A percentile compares a stretch with the other conserved stretches of the same genome.
Evolutionary conservation across 345 rosid genomes (phyloP).

Genomic region (Dovyalis caffra): DNA sequence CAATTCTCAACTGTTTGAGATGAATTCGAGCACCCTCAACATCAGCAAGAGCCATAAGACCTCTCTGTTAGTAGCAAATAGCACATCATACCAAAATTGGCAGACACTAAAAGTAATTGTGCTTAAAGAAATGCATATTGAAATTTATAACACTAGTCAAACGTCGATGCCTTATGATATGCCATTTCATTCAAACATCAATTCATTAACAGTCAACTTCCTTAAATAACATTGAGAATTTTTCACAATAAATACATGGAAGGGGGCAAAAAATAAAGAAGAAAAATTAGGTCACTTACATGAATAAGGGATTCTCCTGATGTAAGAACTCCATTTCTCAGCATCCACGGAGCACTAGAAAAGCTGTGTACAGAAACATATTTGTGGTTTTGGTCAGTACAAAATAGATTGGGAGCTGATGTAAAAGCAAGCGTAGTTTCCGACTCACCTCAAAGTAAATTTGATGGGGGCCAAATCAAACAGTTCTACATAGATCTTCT

Average conservation of each 20-base stretch:
- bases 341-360: conserved; percentile 94
- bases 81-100: background rate
- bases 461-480: conserved; percentile 73
- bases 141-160: background rate
- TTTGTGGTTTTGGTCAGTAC: conserved; percentile 20
- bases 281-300: conserved; percentile 46
- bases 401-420: background rate
- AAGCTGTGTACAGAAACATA: conserved; percentile 54
- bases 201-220: background rate
- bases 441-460: conserved; percentile 67
- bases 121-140: background rate
- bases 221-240: too few relatives aligned
- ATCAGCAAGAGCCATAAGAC: conserved; percentile 95
- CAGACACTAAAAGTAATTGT: background rate
- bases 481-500: conserved; percentile 81
- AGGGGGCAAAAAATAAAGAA: background rate
- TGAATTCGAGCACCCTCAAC: conserved; percentile 90
- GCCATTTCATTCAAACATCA: background rate
- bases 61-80: conserved; percentile 51
- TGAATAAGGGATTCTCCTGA: conserved; percentile 84
- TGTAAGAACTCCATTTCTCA: conserved; percentile 63
- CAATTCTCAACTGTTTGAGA: conserved; percentile 72
- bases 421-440: background rate
- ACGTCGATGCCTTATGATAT: background rate
- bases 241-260: background rate